Percentiles rank a stretch among this genome's conserved stretches.
phyloP scores from a whole-genome alignment of 2,329 filamentous ascomycete genomes.

The Diaporthe sp. region DNA sequence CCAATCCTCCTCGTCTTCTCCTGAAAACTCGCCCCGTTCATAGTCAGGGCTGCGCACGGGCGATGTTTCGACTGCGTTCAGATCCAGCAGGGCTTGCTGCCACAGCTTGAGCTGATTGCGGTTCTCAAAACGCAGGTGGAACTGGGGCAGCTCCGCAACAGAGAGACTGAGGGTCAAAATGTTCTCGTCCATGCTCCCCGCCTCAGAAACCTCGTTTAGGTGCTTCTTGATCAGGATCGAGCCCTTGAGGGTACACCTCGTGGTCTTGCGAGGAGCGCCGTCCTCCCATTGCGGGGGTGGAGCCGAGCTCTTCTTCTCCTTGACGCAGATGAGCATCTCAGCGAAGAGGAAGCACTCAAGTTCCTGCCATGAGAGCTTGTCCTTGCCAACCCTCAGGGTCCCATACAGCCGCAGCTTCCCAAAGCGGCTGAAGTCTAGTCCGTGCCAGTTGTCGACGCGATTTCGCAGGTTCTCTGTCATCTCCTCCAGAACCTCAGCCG shows the following conservation, averaged over 20 bases:
- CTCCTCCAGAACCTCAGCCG: slow-evolving; percentile 80
- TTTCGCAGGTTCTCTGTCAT: slow-evolving; percentile 86
- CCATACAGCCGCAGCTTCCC: slow-evolving; percentile 92
- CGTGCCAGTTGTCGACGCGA: slow-evolving; percentile 99
- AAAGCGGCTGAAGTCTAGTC: slow-evolving; percentile 91
- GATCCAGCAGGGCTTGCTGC: slow-evolving; percentile 86
- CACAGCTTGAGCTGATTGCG: slow-evolving; percentile 87
- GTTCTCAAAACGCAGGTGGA: slow-evolving; percentile 90
- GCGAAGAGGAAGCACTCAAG: slow-evolving; percentile 96
- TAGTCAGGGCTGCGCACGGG: slow-evolving; percentile 78
- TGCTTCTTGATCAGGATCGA: slow-evolving; percentile 99
- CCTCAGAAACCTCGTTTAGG: slow-evolving; percentile 86
- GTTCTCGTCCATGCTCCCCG: slow-evolving; percentile 77
- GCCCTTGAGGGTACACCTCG: slow-evolving; percentile 90
- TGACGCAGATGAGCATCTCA: slow-evolving; percentile 99
- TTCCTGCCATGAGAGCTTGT: slow-evolving; percentile 96
- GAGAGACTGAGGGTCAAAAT: slow-evolving; percentile 91
- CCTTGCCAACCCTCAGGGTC: slow-evolving; percentile 92
- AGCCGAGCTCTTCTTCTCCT: slow-evolving; percentile 83
- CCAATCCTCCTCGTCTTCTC: slow-evolving; percentile 90
- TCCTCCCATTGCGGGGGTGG: slow-evolving; percentile 72
- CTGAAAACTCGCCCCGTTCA: slow-evolving; percentile 80
- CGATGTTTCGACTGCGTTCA: slow-evolving; percentile 77
- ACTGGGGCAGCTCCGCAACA: slow-evolving; percentile 90
- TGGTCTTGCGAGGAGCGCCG: slow-evolving; percentile 68